phyloP scores from a whole-genome alignment of 805 yeast species.

The Pichia insulana region DNA sequence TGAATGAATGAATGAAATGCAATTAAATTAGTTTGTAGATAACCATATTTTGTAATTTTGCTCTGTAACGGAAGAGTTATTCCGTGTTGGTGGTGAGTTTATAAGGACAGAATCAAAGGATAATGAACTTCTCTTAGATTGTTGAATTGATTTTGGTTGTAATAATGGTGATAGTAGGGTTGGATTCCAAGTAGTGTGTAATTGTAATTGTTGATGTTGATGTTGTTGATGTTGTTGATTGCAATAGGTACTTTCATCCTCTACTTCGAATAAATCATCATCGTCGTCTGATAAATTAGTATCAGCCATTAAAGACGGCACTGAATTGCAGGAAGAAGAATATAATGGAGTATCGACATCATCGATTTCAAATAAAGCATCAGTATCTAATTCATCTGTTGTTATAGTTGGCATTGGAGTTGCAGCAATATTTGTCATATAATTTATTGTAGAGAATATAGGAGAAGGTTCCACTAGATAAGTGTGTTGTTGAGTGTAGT shows the following conservation, averaged over 20 bases:
- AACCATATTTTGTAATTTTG: conserved; percentile 9
- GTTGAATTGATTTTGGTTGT: neutral
- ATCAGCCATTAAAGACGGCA: too few species aligned
- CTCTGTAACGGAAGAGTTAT: neutral
- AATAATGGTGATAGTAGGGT: neutral
- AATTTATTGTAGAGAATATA: neutral
- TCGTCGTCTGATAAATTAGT: too few species aligned
- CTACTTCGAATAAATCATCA: too few species aligned
- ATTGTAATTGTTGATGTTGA: neutral
- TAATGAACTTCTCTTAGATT: neutral
- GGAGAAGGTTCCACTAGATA: neutral
- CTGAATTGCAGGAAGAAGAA: too few species aligned
- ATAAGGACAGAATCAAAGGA: conserved; percentile 4
- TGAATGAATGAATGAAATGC: neutral
- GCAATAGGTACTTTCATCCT: too few species aligned
- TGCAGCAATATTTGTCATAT: neutral
- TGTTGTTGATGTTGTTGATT: too few species aligned
- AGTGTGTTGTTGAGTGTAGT: neutral
- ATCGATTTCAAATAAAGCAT: conserved; percentile 2
- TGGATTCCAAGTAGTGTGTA: neutral
- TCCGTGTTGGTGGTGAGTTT: neutral
- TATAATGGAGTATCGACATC: neutral
- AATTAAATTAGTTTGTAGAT: conserved; percentile 3
- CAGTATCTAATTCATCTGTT: conserved; percentile 1
- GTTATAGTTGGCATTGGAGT: conserved; percentile 17